Conservation (phyloP, 179 eudicot species). For the Beta lomatogona region DNA sequence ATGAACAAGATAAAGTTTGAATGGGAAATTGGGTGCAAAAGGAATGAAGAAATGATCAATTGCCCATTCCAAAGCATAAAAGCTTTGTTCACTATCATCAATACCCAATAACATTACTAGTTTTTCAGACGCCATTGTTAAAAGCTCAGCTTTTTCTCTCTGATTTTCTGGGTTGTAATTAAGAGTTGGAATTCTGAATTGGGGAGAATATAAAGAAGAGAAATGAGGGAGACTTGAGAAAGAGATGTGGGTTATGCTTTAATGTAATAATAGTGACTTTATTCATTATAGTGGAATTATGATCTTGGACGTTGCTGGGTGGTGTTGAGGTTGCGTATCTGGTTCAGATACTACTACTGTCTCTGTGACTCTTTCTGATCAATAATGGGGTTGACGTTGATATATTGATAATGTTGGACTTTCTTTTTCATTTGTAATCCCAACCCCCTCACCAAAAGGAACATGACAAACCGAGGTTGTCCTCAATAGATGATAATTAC, state of each 20-base stretch:
- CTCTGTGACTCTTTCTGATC: too few relatives aligned
- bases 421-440: too few relatives aligned
- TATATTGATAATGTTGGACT: too few relatives aligned
- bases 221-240: neutral
- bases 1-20: conserved; percentile 31
- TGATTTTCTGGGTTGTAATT: too few relatives aligned
- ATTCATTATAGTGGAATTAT: neutral
- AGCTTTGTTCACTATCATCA: conserved; percentile 41
- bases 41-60: conserved; percentile 35
- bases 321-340: neutral
- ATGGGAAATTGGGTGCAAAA: conserved; percentile 30
- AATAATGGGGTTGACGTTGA: too few relatives aligned
- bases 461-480: too few relatives aligned
- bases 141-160: neutral
- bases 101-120: conserved; percentile 33
- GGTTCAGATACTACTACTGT: too few relatives aligned
- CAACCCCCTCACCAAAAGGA: too few relatives aligned
- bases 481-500: too few relatives aligned
- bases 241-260: neutral
- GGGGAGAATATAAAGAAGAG: neutral
- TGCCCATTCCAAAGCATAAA: conserved; percentile 33
- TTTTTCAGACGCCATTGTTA: conserved; percentile 19
- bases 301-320: neutral
- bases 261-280: neutral
- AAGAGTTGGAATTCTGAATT: neutral